phyloP scores from a whole-genome alignment of 2,329 filamentous ascomycete species.

The Beauveria medogensis region DNA sequence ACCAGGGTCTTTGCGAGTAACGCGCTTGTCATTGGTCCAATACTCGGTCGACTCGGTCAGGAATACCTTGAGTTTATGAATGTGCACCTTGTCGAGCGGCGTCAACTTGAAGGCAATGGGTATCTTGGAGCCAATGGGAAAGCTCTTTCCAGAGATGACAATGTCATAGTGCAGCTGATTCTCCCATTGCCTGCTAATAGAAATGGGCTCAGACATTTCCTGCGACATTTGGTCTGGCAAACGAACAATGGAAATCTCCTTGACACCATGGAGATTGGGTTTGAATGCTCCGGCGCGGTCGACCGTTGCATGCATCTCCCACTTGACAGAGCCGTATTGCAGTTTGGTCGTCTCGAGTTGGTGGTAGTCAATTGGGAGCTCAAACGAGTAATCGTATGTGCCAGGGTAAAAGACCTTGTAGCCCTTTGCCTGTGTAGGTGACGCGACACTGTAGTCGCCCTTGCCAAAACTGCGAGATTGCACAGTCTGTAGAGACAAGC shows the following conservation, averaged over 20 bases:
- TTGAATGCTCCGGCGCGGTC: slow-evolving; percentile 86
- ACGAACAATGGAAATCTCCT: slow-evolving; percentile 77
- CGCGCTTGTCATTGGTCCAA: slow-evolving; percentile 76
- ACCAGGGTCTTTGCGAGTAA: slow-evolving; percentile 75
- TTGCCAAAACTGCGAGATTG: slow-evolving; percentile 82
- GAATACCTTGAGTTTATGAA: slow-evolving; percentile 85
- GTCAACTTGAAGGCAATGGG: slow-evolving; percentile 93
- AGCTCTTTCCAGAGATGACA: slow-evolving; percentile 91
- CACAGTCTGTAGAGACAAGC: slow-evolving; percentile 69
- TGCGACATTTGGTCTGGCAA: slow-evolving; percentile 81
- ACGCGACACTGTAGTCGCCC: slow-evolving; percentile 60
- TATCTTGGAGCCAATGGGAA: slow-evolving; percentile 78
- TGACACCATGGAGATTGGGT: slow-evolving; percentile 72
- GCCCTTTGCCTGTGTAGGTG: slow-evolving; percentile 54
- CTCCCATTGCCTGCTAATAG: slow-evolving; percentile 89
- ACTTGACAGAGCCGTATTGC: slow-evolving; percentile 78
- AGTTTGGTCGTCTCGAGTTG: slow-evolving; percentile 83
- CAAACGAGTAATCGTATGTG: slow-evolving; percentile 62
- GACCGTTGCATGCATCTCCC: slow-evolving; percentile 77
- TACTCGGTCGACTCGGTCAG: slow-evolving; percentile 89
- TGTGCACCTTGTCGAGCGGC: slow-evolving; percentile 84
- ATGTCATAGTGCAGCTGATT: slow-evolving; percentile 95
- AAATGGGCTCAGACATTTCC: slow-evolving; percentile 87
- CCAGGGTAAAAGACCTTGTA: slow-evolving; percentile 81
- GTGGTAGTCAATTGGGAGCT: slow-evolving; percentile 81